Evolutionary conservation across 2,329 filamentous ascomycete genomes (phyloP), one percentile per base, ranked within the genome.

Genomic region (Aspergillus quadricinctus): DNA sequence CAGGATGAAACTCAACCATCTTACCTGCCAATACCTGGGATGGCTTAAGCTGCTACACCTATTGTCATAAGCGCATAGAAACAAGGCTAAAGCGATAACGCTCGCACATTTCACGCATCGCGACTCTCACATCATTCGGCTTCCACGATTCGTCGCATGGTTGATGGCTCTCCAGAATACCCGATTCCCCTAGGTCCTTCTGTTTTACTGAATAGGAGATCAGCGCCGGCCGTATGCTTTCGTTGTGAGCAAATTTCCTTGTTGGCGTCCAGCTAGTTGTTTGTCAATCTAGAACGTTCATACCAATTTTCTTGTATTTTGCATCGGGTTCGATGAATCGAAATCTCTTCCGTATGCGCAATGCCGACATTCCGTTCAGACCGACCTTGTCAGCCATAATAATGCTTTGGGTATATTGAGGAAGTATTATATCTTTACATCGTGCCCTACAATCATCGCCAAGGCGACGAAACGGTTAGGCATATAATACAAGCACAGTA

Each of bases 31-130:
- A 46, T 49, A n/a, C 50, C 35, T 31, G 37, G 48, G 41, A 50
- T 46, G 51, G 45, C 53, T 46, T 53, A 48, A 29, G 53, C 51
- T 51, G 51, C 56, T 58, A 57, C 61, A 61, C 59, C 57, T 64
- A 62, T 53, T 55, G 27, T 53, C 54, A 55, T 52, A 52, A 57
- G 57, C 59, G 57, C 57, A 63, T 64, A 58, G 60, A 60, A 48
- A 54, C 60, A 49, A 55, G 49, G 35, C 54, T 41, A 49, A 53
- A 50, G 55, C 57, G 11, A 14, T 17, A 56, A 56, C 52, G 50
- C 53, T 56, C 52, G 48, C 56, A 40, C 54, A 56, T 52, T 53
- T 52, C 54, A 52, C 54, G 51, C 53, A 56, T 53, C 49, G 52
- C 41, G 35, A 53, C n/a, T 37, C 14, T 3, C 37, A 40, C 29